A percentile compares a stretch with the other conserved stretches of the same genome.
phyloP scores from a whole-genome alignment of 2,329 filamentous ascomycete species.

The Byssoonygena ceratinophila region DNA sequence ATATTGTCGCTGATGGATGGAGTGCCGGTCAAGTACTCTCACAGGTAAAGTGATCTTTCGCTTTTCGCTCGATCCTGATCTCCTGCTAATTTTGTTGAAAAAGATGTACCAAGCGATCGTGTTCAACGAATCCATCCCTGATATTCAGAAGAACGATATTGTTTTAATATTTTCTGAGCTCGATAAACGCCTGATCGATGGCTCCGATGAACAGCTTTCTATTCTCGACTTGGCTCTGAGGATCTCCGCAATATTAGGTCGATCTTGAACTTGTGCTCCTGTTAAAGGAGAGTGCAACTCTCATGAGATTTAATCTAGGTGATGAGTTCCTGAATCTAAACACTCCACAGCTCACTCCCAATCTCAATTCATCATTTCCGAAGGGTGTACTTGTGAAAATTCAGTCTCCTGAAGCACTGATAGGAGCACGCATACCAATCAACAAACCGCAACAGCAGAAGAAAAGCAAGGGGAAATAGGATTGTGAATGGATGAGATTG shows the following conservation, averaged over 20 bases:
- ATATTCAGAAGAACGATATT: conserved; percentile 82
- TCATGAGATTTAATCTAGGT: no score
- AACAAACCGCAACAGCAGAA: no score
- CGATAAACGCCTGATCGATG: conserved; percentile 89
- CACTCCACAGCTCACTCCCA: no score
- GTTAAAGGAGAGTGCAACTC: no score
- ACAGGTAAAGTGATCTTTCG: conserved; percentile 46
- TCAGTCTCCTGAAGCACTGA: no score
- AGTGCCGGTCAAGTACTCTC: conserved; percentile 78
- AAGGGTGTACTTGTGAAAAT: no score
- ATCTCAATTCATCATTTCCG: no score
- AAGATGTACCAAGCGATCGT: conserved; percentile 73
- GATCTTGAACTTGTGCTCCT: conserved; percentile 18
- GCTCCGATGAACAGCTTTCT: conserved; percentile 86
- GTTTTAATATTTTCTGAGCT: conserved; percentile 82
- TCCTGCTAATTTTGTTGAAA: conserved; percentile 13
- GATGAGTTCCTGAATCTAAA: no score
- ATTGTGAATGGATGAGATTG: no score
- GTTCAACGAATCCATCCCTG: conserved; percentile 71
- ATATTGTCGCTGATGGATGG: conserved; percentile 94
- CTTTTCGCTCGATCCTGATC: neutral
- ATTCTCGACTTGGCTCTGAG: conserved; percentile 76
- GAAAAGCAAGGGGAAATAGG: no score
- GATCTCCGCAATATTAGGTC: conserved; percentile 60
- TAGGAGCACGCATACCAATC: no score